Evolutionary conservation across 2,329 filamentous ascomycete genomes (phyloP), one percentile per base, ranked within the genome.

Genomic region (Alternaria angustiovoidea): DNA sequence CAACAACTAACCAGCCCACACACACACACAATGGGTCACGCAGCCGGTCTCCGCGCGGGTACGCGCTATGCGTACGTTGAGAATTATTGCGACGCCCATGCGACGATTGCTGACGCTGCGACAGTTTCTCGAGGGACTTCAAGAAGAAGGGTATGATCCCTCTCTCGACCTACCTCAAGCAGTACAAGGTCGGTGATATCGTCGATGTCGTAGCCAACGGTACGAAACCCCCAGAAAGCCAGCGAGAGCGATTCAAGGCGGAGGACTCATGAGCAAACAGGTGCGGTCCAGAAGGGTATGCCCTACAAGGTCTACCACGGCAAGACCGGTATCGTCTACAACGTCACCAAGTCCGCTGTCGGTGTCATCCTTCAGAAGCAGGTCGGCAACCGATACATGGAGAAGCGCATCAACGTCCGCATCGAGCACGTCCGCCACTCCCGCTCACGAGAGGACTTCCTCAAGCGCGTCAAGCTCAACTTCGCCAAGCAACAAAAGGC

Each of bases 381-480:
- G 84, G 95, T 99, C 82, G 93, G 94, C 86, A 95, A 98, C 91
- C 92, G 94, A 80, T 99, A 97, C 90, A 88, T 99, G 83, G 95
- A 99, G 92, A 99, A 99, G 93, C 94, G 95, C 83, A 90, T 99
- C 87, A 98, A 97, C 90, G 88, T 99, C 86, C 93, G 95, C 82
- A 85, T 98, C 84, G 95, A 99, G 91, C 95, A 99, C 90, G 88
- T 99, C 85, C 85, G 86, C 80, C 91, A 92, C 81, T 98, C 94
- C 75, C 91, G 95, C 82, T 98, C 94, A 79, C 89, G 95, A 81
- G 94, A 98, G 79, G 94, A 95, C 83, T 98, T 99, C 88, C 84
- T 98, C 79, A 90, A 88, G 86, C 91, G 94, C 80, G 94, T 99
- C 83, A 98, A 98, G 92, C 85, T 88, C 81, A 98, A 98, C 87